Conservation (phyloP, 106 monocot genomes). For the Posidonia australis region DNA sequence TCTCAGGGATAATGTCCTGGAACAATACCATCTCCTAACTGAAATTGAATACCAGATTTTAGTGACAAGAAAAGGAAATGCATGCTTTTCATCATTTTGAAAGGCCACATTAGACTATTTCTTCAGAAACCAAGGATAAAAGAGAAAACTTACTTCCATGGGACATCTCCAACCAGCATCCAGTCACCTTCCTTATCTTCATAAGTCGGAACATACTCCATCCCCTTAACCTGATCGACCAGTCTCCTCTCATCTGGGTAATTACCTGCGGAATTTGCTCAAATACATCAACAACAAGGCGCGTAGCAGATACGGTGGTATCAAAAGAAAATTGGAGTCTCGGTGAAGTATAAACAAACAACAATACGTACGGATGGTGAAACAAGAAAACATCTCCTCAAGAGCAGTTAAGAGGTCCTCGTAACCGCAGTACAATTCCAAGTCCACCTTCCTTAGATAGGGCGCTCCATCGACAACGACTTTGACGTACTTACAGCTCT, state of each 20-base stretch:
- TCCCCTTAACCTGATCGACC: conserved; percentile 74
- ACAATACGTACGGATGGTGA: conserved; percentile 21
- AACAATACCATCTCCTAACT: no score
- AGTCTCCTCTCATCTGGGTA: conserved; percentile 55
- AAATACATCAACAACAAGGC: not conserved
- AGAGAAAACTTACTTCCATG: no score
- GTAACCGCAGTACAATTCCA: conserved; percentile 60
- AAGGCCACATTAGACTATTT: no score
- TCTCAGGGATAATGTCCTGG: no score
- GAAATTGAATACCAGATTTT: no score
- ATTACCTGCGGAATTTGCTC: conserved; percentile 26
- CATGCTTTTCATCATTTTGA: no score
- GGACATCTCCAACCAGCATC: no score
- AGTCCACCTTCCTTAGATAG: conserved; percentile 85
- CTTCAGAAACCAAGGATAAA: no score
- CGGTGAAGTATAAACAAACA: not conserved
- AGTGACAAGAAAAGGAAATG: no score
- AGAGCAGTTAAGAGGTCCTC: conserved; percentile 52
- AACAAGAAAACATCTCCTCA: conserved; percentile 81
- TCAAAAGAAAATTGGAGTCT: not conserved
- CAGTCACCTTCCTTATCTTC: no score
- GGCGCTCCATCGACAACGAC: conserved; percentile 94
- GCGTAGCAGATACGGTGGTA: not conserved
- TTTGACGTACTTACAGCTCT: conserved; percentile 68
- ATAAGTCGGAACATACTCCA: conserved; percentile 79